A percentile compares a stretch with the other conserved stretches of the same genome.
These are phyloP conservation scores for Globisporangium parvum DNA, from an alignment of 352 stramenopile species.

Conservation along the genomic window DNA sequence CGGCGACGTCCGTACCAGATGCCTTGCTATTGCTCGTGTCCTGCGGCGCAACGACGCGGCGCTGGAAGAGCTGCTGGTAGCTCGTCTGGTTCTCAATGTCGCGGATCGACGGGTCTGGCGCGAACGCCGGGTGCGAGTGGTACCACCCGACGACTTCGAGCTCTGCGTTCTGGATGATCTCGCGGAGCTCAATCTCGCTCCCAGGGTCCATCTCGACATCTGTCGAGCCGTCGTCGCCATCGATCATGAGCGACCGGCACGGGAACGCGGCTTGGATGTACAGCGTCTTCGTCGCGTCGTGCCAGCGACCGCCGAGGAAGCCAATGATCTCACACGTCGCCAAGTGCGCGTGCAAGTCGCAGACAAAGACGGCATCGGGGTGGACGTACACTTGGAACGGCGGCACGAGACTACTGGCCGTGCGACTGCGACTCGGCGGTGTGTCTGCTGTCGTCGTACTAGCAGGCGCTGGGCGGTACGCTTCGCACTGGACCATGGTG, in stretches of 20 bases:
- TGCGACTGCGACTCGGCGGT: slow-evolving; percentile 22
- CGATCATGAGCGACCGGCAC: slow-evolving; percentile 84
- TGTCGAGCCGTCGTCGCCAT: slow-evolving; percentile 87
- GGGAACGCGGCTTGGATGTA: slow-evolving; percentile 93
- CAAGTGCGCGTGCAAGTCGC: slow-evolving; percentile 91
- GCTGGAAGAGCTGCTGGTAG: slow-evolving; percentile 90
- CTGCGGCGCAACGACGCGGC: slow-evolving; percentile 5
- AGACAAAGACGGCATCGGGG: slow-evolving; percentile 87
- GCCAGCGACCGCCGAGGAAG: slow-evolving; percentile 90
- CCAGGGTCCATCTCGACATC: slow-evolving; percentile 95
- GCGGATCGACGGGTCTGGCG: slow-evolving; percentile 88
- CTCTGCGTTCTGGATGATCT: slow-evolving; percentile 86
- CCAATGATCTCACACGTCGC: slow-evolving; percentile 93
- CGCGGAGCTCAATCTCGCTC: slow-evolving; percentile 87
- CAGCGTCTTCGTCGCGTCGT: slow-evolving; percentile 71
- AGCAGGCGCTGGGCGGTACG: slow-evolving; percentile 25
- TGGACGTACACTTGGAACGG: slow-evolving; percentile 88
- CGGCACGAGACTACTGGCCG: slow-evolving; percentile 32
- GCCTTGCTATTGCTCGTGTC: slow-evolving; percentile 3
- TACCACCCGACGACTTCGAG: slow-evolving; percentile 94
- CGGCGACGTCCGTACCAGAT: slow-evolving; percentile 19
- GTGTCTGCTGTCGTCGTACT: slow-evolving; percentile 11
- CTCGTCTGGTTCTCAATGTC: slow-evolving; percentile 94
- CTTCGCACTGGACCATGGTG: slow-evolving; percentile 82
- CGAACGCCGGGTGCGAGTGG: slow-evolving; percentile 92